These are phyloP conservation scores for Yarrowia hollandica DNA, from an alignment of 805 yeast species.

Conservation along the genomic window DNA sequence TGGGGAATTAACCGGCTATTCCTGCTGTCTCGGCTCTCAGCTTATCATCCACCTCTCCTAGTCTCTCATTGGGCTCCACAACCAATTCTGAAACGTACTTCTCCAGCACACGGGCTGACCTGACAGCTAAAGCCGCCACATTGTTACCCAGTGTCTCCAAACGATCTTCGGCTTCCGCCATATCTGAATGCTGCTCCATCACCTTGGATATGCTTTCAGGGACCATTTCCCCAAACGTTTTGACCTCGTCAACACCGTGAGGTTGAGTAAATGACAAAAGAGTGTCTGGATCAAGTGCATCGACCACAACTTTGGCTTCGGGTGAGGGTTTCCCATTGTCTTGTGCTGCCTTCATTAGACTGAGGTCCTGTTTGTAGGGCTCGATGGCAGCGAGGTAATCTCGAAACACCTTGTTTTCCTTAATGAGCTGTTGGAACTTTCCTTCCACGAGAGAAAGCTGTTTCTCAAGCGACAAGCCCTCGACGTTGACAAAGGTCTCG, in stretches of 20 bases:
- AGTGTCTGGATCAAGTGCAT: constrained; percentile 9
- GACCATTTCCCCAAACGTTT: background rate
- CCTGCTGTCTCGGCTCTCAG: background rate
- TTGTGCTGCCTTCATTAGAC: background rate
- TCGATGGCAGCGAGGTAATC: constrained; percentile 12
- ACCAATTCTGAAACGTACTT: constrained; percentile 1
- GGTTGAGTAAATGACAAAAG: background rate
- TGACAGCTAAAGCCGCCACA: background rate
- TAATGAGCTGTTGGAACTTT: constrained; percentile 15
- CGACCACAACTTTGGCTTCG: constrained; percentile 5
- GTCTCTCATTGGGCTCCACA: background rate
- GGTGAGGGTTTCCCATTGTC: background rate
- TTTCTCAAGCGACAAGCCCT: constrained; percentile 5
- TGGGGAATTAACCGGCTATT: no score
- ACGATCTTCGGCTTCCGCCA: background rate
- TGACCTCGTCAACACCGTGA: constrained; percentile 14
- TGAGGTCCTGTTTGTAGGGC: constrained; percentile 18
- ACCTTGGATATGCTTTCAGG: background rate
- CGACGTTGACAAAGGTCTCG: constrained; percentile 12
- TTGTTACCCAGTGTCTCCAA: background rate
- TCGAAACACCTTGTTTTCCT: constrained; percentile 18
- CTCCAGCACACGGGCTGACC: constrained; percentile 1
- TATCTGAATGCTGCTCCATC: background rate
- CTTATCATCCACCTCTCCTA: background rate
- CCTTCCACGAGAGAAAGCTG: constrained; percentile 10